Evolutionary conservation across 495 filamentous ascomycete species (phyloP).

Genomic region (Talaromyces adpressus): DNA sequence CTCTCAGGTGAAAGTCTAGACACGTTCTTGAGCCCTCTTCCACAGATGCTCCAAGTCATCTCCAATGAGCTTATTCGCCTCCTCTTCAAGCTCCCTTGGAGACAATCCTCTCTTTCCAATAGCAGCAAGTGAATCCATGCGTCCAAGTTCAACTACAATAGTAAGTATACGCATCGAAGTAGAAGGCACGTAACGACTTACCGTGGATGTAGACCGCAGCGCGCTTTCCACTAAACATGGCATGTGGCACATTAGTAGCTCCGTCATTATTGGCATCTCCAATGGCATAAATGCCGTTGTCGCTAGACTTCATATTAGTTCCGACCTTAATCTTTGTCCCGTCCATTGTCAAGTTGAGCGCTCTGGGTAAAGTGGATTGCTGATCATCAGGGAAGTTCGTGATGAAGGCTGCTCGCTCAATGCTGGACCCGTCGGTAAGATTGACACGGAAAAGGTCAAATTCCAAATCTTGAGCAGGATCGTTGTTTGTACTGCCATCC

Average conservation of each 20-base stretch:
- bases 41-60: constrained; percentile 24
- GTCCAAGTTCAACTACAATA: constrained; percentile 19
- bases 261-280: constrained; percentile 52
- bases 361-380: constrained; percentile 23
- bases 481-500: constrained; percentile 28
- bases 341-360: constrained; percentile 35
- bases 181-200: constrained; percentile 20
- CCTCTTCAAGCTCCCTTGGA: constrained; percentile 20
- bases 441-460: constrained; percentile 47
- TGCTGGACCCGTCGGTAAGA: constrained; percentile 37
- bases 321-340: constrained; percentile 40
- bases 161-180: background rate
- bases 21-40: constrained; percentile 11
- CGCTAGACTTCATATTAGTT: constrained; percentile 36
- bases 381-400: constrained; percentile 42
- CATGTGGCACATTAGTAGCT: constrained; percentile 53
- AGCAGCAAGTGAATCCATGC: constrained; percentile 26
- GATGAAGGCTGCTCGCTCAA: constrained; percentile 43
- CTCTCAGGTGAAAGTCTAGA: background rate
- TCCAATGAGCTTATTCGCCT: constrained; percentile 25
- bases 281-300: constrained; percentile 45
- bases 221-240: constrained; percentile 50
- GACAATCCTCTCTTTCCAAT: constrained; percentile 25
- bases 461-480: constrained; percentile 26
- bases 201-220: constrained; percentile 50